phyloP scores from a whole-genome alignment of 768 basidiomycete species.

The Suillus subalutaceus region DNA sequence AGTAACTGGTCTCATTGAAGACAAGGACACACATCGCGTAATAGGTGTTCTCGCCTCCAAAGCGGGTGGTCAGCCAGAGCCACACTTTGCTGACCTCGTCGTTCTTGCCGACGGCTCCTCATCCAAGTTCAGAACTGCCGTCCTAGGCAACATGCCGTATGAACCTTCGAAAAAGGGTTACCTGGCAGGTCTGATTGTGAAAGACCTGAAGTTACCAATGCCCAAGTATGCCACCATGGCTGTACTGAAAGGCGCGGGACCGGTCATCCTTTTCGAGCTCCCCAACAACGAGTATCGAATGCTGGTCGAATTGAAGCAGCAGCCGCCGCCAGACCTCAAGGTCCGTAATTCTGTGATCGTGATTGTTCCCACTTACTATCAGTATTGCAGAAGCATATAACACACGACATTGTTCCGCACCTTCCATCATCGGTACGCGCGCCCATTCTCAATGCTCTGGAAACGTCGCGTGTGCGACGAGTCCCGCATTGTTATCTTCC shows the following conservation, averaged over 20 bases:
- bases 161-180: conserved; percentile 64
- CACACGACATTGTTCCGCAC: conserved; percentile 68
- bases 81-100: conserved; percentile 69
- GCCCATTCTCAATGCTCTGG: conserved; percentile 62
- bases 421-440: conserved; percentile 68
- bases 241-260: conserved; percentile 73
- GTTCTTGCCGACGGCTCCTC: conserved; percentile 89
- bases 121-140: conserved; percentile 76
- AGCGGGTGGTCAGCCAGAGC: conserved; percentile 43
- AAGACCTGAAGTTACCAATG: conserved; percentile 70
- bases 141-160: conserved; percentile 48
- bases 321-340: conserved; percentile 76
- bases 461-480: conserved; percentile 73
- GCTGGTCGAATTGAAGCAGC: conserved; percentile 78
- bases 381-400: conserved; percentile 55
- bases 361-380: conserved; percentile 7
- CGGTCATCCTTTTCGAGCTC: conserved; percentile 88
- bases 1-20: conserved; percentile 67
- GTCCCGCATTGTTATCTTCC: conserved; percentile 95
- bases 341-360: conserved; percentile 36
- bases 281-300: conserved; percentile 81
- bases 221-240: conserved; percentile 75
- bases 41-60: conserved; percentile 39
- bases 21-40: conserved; percentile 33
- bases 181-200: conserved; percentile 79